phyloP scores from a whole-genome alignment of 306 rosid genomes.

The Lathyrus aphaca region DNA sequence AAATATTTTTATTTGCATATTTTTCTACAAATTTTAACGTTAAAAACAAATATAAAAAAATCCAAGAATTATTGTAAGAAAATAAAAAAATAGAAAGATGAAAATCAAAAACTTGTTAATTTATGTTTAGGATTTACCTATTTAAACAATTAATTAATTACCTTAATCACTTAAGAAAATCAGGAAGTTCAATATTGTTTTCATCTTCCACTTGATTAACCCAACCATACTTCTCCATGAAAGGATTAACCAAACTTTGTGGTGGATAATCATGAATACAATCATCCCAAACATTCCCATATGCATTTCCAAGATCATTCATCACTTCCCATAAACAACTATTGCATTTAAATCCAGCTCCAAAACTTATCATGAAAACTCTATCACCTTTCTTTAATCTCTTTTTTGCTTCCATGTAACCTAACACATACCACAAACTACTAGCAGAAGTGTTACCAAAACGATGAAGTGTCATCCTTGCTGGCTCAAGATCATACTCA shows the following conservation, averaged over 20 bases:
- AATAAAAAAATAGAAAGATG: no score
- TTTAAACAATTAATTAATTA: neutral
- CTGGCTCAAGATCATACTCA: slow-evolving; percentile 81
- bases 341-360: slow-evolving; percentile 94
- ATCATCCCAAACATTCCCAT: slow-evolving; percentile 74
- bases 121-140: no score
- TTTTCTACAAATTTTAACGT: no score
- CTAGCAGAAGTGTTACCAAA: slow-evolving; percentile 90
- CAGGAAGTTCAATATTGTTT: slow-evolving; percentile 49
- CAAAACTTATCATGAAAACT: slow-evolving; percentile 87
- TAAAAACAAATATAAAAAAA: no score
- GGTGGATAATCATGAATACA: slow-evolving; percentile 74
- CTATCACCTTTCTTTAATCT: slow-evolving; percentile 70
- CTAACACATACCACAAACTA: slow-evolving; percentile 87
- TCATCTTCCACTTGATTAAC: slow-evolving; percentile 59
- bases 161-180: slow-evolving; percentile 45
- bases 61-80: no score
- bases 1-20: no score
- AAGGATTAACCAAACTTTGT: slow-evolving; percentile 58
- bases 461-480: slow-evolving; percentile 90
- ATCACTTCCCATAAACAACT: slow-evolving; percentile 87
- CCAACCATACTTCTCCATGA: slow-evolving; percentile 80
- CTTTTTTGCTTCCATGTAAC: slow-evolving; percentile 91
- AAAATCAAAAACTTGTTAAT: no score
- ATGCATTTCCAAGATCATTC: slow-evolving; percentile 50